Evolutionary conservation across 176 grass and related monocot species (phyloP), one percentile per base, ranked within the genome.

Genomic region (Eremochloa ophiuroides): DNA sequence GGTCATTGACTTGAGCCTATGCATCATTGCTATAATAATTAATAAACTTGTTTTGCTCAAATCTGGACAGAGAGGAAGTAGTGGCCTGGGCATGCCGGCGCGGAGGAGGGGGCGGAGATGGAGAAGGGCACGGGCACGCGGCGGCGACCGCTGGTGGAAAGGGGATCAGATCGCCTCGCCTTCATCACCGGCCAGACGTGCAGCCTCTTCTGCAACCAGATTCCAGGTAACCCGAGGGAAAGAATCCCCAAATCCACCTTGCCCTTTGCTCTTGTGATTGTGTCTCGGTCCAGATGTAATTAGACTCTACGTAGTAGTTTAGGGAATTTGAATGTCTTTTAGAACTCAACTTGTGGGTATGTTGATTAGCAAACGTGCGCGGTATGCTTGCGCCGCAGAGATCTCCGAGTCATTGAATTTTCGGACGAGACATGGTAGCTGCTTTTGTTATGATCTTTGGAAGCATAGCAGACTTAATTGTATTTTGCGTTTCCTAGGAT

Each of bases 131-230:
- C 90, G 53, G 83, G 56, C 69, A 83, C 76, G 53, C 86, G 96
- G 18, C 88, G 90, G 53, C 75, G 88, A 12, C 82, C 81, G 84
- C 91, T 98, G 74, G 71, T 95, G 71, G 88, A 95, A 80, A 90
- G 96, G 64, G 93, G 96, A 86, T 85, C 91, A 4, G 86, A 98
- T 84, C 93, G 87, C 79, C 85, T 98, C 40, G 84, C 90, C 77
- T 84, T 95, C 72, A 95, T 98, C 72, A 90, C 96, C 55, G 90
- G 88, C n/a, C 73, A 92, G 76, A 66, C 61, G 34, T 56, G 43
- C 60, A 75, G 38, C 86, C 50, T 83, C 42, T 34, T 83, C 64
- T 68, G 76, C 50, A 56, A 84, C 31, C 69, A 85, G 1, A 70
- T 27, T 34, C 68, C 88, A 79, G 62, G 85, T 90, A 76, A 77